These are phyloP conservation scores for Neurospora intermedia DNA, from an alignment of 495 filamentous ascomycete species.

Conservation along the genomic window DNA sequence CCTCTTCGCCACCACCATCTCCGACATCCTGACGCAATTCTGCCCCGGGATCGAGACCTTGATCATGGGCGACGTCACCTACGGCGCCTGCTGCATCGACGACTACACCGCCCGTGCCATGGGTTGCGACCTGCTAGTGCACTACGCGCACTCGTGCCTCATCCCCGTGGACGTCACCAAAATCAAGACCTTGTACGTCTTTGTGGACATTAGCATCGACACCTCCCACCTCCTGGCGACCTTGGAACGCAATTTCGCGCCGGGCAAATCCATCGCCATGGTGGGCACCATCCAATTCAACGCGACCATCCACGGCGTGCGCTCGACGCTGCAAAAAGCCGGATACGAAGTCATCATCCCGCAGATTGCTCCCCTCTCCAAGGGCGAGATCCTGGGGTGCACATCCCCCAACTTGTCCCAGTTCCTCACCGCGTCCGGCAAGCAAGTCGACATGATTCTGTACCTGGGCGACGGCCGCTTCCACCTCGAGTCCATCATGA, in stretches of 20 bases:
- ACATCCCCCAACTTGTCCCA: slow-evolving; percentile 68
- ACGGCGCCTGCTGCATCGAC: slow-evolving; percentile 97
- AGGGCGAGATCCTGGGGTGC: slow-evolving; percentile 92
- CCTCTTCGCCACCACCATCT: slow-evolving; percentile 94
- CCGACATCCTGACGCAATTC: slow-evolving; percentile 91
- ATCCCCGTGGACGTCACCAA: slow-evolving; percentile 92
- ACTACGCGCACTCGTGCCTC: slow-evolving; percentile 94
- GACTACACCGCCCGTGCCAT: slow-evolving; percentile 94
- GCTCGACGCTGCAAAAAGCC: slow-evolving; percentile 59
- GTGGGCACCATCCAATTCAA: slow-evolving; percentile 99
- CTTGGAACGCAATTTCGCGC: slow-evolving; percentile 75
- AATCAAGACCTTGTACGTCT: slow-evolving; percentile 94
- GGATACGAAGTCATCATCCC: slow-evolving; percentile 80
- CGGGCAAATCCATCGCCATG: slow-evolving; percentile 78
- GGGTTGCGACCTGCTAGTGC: slow-evolving; percentile 88
- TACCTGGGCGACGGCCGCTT: slow-evolving; percentile 96
- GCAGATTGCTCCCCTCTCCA: slow-evolving; percentile 83
- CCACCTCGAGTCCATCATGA: slow-evolving; percentile 97
- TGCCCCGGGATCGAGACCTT: slow-evolving; percentile 83
- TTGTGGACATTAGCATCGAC: slow-evolving; percentile 96
- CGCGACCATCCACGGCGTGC: slow-evolving; percentile 78
- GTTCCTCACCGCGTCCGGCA: slow-evolving; percentile 21
- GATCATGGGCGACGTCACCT: slow-evolving; percentile 99
- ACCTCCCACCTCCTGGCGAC: slow-evolving; percentile 74
- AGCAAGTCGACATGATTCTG: slow-evolving; percentile 62